These are phyloP conservation scores for Houttuynia cordata DNA, from an alignment of 164 flowering plant species.

Conservation along the genomic window DNA sequence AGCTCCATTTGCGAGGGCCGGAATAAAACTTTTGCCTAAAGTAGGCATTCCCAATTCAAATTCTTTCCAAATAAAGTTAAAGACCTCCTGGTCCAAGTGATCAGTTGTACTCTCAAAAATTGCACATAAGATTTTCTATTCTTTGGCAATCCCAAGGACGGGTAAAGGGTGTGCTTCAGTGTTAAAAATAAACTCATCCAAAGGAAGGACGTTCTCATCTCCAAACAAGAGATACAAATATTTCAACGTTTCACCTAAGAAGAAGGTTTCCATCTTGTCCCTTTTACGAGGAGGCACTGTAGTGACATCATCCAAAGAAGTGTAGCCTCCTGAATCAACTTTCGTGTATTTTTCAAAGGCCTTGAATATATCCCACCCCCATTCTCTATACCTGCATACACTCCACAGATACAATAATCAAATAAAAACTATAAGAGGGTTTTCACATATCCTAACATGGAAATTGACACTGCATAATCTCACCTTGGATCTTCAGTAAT, in stretches of 20 bases:
- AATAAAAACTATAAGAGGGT: neutral
- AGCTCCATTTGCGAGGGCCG: neutral
- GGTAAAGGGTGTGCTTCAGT: conserved; percentile 95
- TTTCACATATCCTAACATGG: neutral
- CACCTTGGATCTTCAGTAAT: conserved; percentile 88
- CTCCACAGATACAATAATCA: neutral
- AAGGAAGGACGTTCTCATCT: conserved; percentile 47
- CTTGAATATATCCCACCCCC: conserved; percentile 96
- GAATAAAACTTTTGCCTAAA: neutral
- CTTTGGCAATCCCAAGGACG: conserved; percentile 15
- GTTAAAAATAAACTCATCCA: conserved; percentile 87
- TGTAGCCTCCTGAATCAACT: conserved; percentile 83
- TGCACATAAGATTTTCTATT: conserved; percentile 2
- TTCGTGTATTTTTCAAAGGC: conserved; percentile 80
- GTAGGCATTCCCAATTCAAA: neutral
- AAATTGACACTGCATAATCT: conserved; percentile 7
- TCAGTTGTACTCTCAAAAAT: too few relatives aligned
- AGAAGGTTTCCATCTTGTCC: conserved; percentile 98
- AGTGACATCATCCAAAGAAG: conserved; percentile 85
- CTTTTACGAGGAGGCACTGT: conserved; percentile 64
- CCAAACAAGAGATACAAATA: conserved; percentile 79
- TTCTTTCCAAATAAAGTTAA: conserved; percentile 3
- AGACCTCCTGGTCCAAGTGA: neutral
- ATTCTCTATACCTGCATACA: conserved; percentile 78
- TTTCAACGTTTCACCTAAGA: conserved; percentile 87